Percentiles rank a stretch among this genome's conserved stretches.
Conservation (phyloP, 805 yeast genomes). For the Sporopachydermia quercuum region DNA sequence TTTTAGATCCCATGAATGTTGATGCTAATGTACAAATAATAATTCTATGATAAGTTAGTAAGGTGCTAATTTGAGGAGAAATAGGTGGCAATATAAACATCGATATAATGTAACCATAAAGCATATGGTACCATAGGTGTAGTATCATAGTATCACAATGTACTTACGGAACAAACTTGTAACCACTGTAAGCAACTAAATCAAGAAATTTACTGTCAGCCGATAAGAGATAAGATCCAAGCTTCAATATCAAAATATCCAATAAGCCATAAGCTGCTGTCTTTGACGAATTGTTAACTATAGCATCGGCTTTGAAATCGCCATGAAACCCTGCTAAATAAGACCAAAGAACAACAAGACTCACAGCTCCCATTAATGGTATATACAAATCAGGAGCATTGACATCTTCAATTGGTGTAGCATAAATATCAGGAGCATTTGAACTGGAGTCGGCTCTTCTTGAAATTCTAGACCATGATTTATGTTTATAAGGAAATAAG, state of each 20-base stretch:
- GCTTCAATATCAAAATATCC: constrained; percentile 61
- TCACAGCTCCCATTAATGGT: constrained; percentile 83
- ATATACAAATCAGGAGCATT: constrained; percentile 96
- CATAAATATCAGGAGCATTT: constrained; percentile 30
- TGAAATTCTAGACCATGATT: constrained; percentile 59
- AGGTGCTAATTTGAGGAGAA: constrained; percentile 7
- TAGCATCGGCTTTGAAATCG: constrained; percentile 81
- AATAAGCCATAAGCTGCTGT: constrained; percentile 69
- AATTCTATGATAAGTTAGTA: constrained; percentile 10
- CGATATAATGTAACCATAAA: constrained; percentile 19
- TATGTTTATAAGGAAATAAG: constrained; percentile 73
- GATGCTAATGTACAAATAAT: constrained; percentile 20
- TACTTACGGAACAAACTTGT: constrained; percentile 78
- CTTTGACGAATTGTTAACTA: constrained; percentile 77
- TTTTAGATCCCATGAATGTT: constrained; percentile 15
- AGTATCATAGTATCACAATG: too few species aligned
- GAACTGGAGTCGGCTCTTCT: constrained; percentile 23
- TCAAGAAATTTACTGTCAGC: constrained; percentile 68
- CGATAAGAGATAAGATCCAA: constrained; percentile 70
- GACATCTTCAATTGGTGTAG: constrained; percentile 71
- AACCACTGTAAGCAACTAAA: constrained; percentile 78
- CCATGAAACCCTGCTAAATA: constrained; percentile 76
- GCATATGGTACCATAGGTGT: too few species aligned
- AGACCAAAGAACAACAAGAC: constrained; percentile 77
- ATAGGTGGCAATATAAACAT: constrained; percentile 21